Percentiles rank a stretch among this genome's conserved stretches.
Evolutionary conservation across 1,284 basidiomycete species (phyloP).

Genomic region (Heterobasidion parviporum): DNA sequence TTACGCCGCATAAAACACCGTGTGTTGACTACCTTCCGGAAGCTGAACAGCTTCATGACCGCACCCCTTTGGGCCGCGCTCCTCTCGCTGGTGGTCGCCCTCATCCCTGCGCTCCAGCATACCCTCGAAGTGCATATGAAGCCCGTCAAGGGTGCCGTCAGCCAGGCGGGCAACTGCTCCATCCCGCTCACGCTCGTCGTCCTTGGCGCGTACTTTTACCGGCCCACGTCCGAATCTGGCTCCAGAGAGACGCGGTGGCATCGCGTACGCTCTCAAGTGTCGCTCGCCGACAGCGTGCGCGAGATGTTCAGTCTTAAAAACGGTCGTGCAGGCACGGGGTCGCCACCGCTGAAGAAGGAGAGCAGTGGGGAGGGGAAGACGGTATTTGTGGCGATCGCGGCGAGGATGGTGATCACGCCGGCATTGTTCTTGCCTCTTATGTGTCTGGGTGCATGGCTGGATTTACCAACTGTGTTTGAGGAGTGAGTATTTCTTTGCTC

Average conservation of each 20-base stretch:
- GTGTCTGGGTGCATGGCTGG: slow-evolving; percentile 50
- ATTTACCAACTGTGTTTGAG: slow-evolving; percentile 59
- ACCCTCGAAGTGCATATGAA: slow-evolving; percentile 51
- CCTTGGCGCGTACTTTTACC: slow-evolving; percentile 87
- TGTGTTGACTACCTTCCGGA: slow-evolving; percentile 23
- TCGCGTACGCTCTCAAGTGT: slow-evolving; percentile 19
- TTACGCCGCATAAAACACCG: slow-evolving; percentile 24
- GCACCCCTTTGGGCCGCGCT: slow-evolving; percentile 79
- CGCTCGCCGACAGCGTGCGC: slow-evolving; percentile 32
- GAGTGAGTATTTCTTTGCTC: slow-evolving; percentile 44
- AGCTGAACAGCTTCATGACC: slow-evolving; percentile 78
- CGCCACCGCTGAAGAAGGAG: slow-evolving; percentile 10
- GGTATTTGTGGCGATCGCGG: slow-evolving; percentile 68
- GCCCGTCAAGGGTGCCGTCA: slow-evolving; percentile 69
- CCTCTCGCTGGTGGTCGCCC: slow-evolving; percentile 74
- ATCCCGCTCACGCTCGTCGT: slow-evolving; percentile 89
- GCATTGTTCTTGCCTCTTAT: slow-evolving; percentile 69
- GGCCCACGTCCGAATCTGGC: slow-evolving; percentile 14
- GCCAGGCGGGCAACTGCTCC: slow-evolving; percentile 70
- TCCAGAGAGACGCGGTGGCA: slow-evolving; percentile 10
- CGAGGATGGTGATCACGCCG: slow-evolving; percentile 85
- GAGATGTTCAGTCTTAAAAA: slow-evolving; percentile 27
- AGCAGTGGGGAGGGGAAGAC: slow-evolving; percentile 68
- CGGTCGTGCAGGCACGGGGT: slow-evolving; percentile 14
- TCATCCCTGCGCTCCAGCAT: slow-evolving; percentile 70